Percentiles rank a stretch among this genome's conserved stretches.
phyloP scores from a whole-genome alignment of 495 filamentous ascomycete species.

The Neurospora sp. region DNA sequence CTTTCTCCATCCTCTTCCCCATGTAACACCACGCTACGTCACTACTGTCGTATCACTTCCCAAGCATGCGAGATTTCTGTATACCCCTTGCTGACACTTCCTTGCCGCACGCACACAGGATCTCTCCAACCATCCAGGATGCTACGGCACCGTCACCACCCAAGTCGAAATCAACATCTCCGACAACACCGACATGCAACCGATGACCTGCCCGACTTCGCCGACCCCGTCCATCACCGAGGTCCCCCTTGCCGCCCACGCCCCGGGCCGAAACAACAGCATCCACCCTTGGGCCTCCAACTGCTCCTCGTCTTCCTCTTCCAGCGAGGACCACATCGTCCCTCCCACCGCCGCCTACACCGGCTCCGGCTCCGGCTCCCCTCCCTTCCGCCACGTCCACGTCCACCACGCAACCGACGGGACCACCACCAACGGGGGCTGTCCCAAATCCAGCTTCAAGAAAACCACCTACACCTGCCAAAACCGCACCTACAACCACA shows the following conservation, averaged over 20 bases:
- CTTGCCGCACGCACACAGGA: background rate
- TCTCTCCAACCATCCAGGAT: conserved; percentile 4
- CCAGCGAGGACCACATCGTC: background rate
- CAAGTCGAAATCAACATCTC: conserved; percentile 25
- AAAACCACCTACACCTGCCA: background rate
- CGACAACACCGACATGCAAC: conserved; percentile 10
- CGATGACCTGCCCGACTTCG: conserved; percentile 5
- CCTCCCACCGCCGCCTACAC: background rate
- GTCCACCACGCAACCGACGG: background rate
- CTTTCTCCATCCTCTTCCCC: background rate
- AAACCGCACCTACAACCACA: background rate
- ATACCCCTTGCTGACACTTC: background rate
- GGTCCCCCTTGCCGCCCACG: background rate
- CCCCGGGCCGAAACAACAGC: conserved; percentile 7
- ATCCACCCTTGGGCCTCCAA: conserved; percentile 3
- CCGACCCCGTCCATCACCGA: conserved; percentile 7
- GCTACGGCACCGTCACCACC: conserved; percentile 28
- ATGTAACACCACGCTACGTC: conserved; percentile 6
- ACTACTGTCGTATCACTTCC: background rate
- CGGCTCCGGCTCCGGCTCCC: background rate
- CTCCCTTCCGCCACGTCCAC: background rate
- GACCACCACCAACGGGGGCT: background rate
- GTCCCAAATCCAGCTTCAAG: background rate
- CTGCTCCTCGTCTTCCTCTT: conserved; percentile 7
- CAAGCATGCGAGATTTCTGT: background rate